Percentiles rank a stretch among this genome's conserved stretches.
These are phyloP conservation scores for Aethionema arabicum DNA, from an alignment of 345 rosid genomes.

Conservation along the genomic window DNA sequence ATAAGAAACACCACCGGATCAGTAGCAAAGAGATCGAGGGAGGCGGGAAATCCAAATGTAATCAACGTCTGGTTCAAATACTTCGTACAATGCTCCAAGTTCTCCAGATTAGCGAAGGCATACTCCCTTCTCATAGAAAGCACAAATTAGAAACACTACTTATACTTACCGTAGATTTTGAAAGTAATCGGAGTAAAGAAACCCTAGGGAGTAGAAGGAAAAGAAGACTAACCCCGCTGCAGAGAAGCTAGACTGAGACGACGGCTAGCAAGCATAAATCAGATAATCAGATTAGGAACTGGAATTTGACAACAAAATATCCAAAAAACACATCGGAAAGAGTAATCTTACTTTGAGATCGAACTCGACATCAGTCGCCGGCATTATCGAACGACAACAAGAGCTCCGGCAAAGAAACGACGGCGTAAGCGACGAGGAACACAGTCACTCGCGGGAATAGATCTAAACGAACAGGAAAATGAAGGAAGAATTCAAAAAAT, in stretches of 20 bases:
- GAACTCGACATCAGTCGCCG: slow-evolving; percentile 54
- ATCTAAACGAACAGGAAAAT: slow-evolving; percentile 33
- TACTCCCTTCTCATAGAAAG: slow-evolving; percentile 54
- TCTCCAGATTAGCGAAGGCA: slow-evolving; percentile 75
- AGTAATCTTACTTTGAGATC: slow-evolving; percentile 52
- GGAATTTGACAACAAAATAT: background rate
- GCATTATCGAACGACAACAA: slow-evolving; percentile 41
- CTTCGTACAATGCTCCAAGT: slow-evolving; percentile 89
- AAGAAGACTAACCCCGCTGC: slow-evolving; percentile 51
- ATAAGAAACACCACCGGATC: slow-evolving; percentile 66
- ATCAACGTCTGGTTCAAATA: slow-evolving; percentile 93
- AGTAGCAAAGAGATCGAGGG: slow-evolving; percentile 86
- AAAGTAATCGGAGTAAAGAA: background rate
- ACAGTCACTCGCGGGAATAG: slow-evolving; percentile 1
- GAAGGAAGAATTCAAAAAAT: slow-evolving; percentile 29
- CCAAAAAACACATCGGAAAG: background rate
- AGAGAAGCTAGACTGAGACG: slow-evolving; percentile 47
- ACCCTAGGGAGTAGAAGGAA: slow-evolving; percentile 23
- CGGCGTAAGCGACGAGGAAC: background rate
- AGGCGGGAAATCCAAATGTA: slow-evolving; percentile 91
- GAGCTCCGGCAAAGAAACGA: slow-evolving; percentile 14
- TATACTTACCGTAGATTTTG: background rate
- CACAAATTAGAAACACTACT: background rate
- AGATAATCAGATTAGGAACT: slow-evolving; percentile 1
- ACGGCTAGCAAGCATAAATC: slow-evolving; percentile 38